phyloP scores from a whole-genome alignment of 2,329 filamentous ascomycete genomes.

The Alternaria consortialis region DNA sequence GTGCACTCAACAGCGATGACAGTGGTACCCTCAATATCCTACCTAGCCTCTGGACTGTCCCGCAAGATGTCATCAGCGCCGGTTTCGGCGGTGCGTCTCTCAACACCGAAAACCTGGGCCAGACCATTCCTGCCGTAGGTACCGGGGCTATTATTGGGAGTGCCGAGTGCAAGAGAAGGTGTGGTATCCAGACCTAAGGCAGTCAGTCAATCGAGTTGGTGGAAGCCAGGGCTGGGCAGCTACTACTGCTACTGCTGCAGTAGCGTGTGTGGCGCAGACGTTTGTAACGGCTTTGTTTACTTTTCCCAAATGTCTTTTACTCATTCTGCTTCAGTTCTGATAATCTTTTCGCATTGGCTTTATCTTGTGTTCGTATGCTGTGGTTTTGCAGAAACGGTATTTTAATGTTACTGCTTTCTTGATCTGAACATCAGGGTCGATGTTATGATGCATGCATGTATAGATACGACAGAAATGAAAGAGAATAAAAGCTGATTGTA shows the following conservation, averaged over 20 bases:
- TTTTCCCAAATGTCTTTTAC: not conserved
- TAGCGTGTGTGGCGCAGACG: slow-evolving; percentile 1
- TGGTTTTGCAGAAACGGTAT: not conserved
- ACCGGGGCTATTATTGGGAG: slow-evolving; percentile 56
- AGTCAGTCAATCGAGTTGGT: not conserved
- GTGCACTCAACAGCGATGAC: slow-evolving; percentile 60
- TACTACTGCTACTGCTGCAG: not conserved
- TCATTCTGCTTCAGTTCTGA: not conserved
- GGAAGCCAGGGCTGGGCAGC: not conserved
- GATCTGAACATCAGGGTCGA: not conserved
- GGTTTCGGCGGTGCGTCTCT: slow-evolving; percentile 53
- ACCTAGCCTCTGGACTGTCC: slow-evolving; percentile 55
- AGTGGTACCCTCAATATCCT: slow-evolving; percentile 60
- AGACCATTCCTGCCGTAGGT: slow-evolving; percentile 50
- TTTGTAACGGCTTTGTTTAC: not conserved
- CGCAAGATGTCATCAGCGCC: slow-evolving; percentile 54
- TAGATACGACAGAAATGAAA: not conserved
- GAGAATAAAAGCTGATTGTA: not conserved
- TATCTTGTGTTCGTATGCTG: not conserved
- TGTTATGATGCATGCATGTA: not conserved
- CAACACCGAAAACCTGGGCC: slow-evolving; percentile 42
- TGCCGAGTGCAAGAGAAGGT: slow-evolving; percentile 51
- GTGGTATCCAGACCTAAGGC: slow-evolving; percentile 30
- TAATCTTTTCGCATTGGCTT: not conserved
- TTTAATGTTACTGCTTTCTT: not conserved